Percentiles rank a stretch among this genome's conserved stretches.
phyloP scores from a whole-genome alignment of 495 filamentous ascomycete species.

The Aspergillus nidulans region DNA sequence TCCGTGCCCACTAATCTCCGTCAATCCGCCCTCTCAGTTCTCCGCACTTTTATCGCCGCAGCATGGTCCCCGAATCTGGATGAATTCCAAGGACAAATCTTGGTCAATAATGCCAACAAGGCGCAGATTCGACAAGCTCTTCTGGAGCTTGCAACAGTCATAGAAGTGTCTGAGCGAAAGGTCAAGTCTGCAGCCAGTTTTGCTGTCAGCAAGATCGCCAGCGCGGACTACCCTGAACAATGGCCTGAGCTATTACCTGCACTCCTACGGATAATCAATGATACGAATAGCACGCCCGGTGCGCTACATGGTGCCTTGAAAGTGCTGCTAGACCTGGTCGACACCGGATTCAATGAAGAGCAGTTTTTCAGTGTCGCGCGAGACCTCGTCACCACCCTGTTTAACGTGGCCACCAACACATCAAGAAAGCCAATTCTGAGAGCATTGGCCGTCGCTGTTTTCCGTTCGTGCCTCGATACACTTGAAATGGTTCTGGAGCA shows the following conservation, averaged over 20 bases:
- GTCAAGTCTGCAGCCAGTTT: conserved; percentile 81
- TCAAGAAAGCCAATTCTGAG: conserved; percentile 68
- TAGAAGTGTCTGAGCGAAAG: conserved; percentile 68
- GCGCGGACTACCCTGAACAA: conserved; percentile 85
- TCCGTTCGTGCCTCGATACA: conserved; percentile 86
- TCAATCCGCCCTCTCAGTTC: conserved; percentile 73
- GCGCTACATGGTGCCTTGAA: conserved; percentile 86
- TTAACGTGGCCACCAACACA: conserved; percentile 72
- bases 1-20: conserved; percentile 67
- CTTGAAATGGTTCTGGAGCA: conserved; percentile 94
- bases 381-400: conserved; percentile 76
- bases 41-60: conserved; percentile 74
- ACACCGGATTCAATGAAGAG: conserved; percentile 86
- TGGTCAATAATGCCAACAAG: conserved; percentile 63
- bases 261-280: conserved; percentile 68
- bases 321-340: conserved; percentile 84
- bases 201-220: conserved; percentile 94
- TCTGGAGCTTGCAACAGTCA: conserved; percentile 71
- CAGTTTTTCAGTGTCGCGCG: conserved; percentile 87
- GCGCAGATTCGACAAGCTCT: conserved; percentile 62
- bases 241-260: conserved; percentile 84
- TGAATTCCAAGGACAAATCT: conserved; percentile 60
- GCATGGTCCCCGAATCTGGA: conserved; percentile 71
- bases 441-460: conserved; percentile 80
- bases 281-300: conserved; percentile 58